Conservation (phyloP, 78 protist genomes). For the Salpingoeca rosetta region DNA sequence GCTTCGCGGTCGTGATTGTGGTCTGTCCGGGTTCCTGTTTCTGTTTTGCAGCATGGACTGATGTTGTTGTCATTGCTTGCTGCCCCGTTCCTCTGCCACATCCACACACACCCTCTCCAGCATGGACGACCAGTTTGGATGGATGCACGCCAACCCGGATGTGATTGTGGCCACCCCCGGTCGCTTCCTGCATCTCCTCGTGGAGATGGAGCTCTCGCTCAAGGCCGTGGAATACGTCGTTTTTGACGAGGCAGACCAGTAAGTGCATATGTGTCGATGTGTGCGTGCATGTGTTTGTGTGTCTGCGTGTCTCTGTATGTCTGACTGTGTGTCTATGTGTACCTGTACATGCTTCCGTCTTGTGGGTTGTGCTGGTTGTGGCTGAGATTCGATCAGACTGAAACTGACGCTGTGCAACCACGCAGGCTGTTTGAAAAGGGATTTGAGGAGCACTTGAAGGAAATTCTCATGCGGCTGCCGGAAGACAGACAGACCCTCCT, state of each 20-base stretch:
- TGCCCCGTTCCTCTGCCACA: neutral
- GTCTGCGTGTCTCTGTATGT: too few species aligned
- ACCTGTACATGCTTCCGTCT: too few species aligned
- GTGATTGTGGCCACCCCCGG: conserved; percentile 98
- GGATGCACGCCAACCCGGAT: conserved; percentile 81
- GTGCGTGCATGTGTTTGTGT: too few species aligned
- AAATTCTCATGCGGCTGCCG: conserved; percentile 55
- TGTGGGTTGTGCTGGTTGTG: neutral
- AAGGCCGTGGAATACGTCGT: conserved; percentile 61
- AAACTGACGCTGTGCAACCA: neutral
- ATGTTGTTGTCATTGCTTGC: neutral
- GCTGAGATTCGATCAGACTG: neutral
- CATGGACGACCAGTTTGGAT: conserved; percentile 60
- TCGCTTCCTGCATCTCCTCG: conserved; percentile 78
- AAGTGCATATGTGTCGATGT: too few species aligned
- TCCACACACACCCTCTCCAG: neutral
- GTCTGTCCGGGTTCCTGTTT: too few species aligned
- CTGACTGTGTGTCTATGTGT: too few species aligned
- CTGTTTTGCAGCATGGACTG: too few species aligned
- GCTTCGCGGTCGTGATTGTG: too few species aligned
- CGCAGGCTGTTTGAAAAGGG: conserved; percentile 96
- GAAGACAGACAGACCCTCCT: conserved; percentile 75
- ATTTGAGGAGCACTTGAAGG: conserved; percentile 77
- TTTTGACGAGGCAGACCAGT: conserved; percentile 97
- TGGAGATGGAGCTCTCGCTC: conserved; percentile 68